Base-by-base conservation (phyloP, 306 rosid species). In the Dryas alaskensis region DNA sequence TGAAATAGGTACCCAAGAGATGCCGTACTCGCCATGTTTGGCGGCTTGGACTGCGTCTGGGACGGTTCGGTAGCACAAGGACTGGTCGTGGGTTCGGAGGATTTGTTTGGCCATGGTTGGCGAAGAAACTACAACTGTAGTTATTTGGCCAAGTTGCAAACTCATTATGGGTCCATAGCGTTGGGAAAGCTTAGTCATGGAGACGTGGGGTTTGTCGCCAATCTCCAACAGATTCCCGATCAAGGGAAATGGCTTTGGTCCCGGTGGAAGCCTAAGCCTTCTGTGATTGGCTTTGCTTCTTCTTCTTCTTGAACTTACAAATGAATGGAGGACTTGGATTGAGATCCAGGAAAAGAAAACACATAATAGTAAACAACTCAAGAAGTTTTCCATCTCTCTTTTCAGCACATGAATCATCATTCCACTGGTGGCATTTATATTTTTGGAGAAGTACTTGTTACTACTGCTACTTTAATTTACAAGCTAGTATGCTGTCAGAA, bases 181-280 rank as follows among this genome's bases (percentile, higher is more conserved):
- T 53, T 70, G 37, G 31, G 31, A 27, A 27, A 27, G 31, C 31
- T 27, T 27, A 1, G 31, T 27, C 31, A 27, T 27, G 31, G 31
- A 27, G 31, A 27, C 31, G 2, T 27, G 31, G 31, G 31, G 31
- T 27, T 27, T 27, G 31, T 27, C 31, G 31, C 31, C 31, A 27
- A 86, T 67, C 27, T 80, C 75, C 10, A 82, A 66, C 8, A 83
- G 79, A 66, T 83, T 87, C 54, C 92, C 92, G 1, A 85, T 82
- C 65, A 87, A 16, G 7, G 92, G 89, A 14, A 53, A 74, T 1
- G 83, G 72, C 0, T 42, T 79, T 14, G 87, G 92, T 4, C 89
- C 92, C 3, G 89, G 89, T 14, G 91, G 88, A 1, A 84, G 84
- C 31, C 31, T 27, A 0, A 27, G 31, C 31, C 31, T 27, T 27